phyloP scores from a whole-genome alignment of 2,329 filamentous ascomycete species.

The Penicillium hordei region DNA sequence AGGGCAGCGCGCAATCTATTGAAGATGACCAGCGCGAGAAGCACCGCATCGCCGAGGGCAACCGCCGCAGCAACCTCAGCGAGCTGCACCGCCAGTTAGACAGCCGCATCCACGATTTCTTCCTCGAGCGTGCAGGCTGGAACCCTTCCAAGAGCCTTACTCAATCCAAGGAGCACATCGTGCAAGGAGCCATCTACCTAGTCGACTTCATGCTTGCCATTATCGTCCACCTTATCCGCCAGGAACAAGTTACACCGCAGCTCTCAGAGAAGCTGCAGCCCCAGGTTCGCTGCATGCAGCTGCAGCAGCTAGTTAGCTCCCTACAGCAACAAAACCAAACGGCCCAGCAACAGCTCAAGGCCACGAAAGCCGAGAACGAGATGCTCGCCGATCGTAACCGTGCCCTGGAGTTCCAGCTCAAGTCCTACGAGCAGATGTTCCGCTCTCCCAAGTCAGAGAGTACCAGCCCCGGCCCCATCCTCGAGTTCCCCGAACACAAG shows the following conservation, averaged over 20 bases:
- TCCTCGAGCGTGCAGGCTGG: slow-evolving; percentile 42
- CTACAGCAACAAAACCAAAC: slow-evolving; percentile 41
- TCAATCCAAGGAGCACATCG: slow-evolving; percentile 45
- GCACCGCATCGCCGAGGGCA: slow-evolving; percentile 43
- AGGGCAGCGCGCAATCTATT: slow-evolving; percentile 32
- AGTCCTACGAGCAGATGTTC: slow-evolving; percentile 42
- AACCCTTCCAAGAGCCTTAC: slow-evolving; percentile 41
- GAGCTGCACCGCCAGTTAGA: slow-evolving; percentile 41
- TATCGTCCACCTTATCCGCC: slow-evolving; percentile 37
- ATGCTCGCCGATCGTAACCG: slow-evolving; percentile 37
- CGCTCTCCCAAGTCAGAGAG: slow-evolving; percentile 37
- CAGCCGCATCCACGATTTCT: slow-evolving; percentile 40
- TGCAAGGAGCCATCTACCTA: slow-evolving; percentile 40
- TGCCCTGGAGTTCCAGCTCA: slow-evolving; percentile 40
- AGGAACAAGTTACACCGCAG: slow-evolving; percentile 38
- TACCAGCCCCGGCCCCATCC: slow-evolving; percentile 27
- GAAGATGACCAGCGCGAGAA: slow-evolving; percentile 44
- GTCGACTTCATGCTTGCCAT: slow-evolving; percentile 42
- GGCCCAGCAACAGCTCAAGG: slow-evolving; percentile 35
- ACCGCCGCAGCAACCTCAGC: slow-evolving; percentile 43
- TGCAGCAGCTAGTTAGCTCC: slow-evolving; percentile 36
- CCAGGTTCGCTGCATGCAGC: slow-evolving; percentile 41
- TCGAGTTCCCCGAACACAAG: slow-evolving; percentile 30
- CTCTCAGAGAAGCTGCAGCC: slow-evolving; percentile 41
- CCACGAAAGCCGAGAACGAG: slow-evolving; percentile 39